Evolutionary conservation across 164 flowering plant species (phyloP).

Genomic region (Akebia trifoliata): DNA sequence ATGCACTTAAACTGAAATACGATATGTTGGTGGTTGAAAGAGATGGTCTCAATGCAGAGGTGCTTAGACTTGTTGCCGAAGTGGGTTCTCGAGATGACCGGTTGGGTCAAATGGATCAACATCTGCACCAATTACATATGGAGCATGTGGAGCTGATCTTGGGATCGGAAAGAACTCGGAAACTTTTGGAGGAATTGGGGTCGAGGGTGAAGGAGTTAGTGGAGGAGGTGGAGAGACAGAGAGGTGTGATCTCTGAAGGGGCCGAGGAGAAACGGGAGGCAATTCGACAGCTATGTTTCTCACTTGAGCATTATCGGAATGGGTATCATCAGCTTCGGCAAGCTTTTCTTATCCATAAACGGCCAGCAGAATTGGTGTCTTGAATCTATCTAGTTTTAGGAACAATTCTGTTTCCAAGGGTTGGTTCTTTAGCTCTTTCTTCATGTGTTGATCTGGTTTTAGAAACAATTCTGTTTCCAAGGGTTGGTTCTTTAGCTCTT

Average conservation of each 20-base stretch:
- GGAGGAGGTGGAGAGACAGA: slow-evolving; percentile 48
- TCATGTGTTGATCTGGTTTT: no score
- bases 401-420: no score
- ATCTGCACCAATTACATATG: slow-evolving; percentile 33
- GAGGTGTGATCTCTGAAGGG: slow-evolving; percentile 34
- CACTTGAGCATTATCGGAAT: slow-evolving; percentile 61
- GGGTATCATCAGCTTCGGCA: slow-evolving; percentile 45
- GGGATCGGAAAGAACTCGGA: slow-evolving; percentile 26
- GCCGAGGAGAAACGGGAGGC: slow-evolving; percentile 84
- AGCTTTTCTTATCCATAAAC: slow-evolving; percentile 38
- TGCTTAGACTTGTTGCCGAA: slow-evolving; percentile 30
- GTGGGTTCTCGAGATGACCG: slow-evolving; percentile 29
- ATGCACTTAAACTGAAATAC: slow-evolving; percentile 27
- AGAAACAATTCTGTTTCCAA: no score
- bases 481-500: no score
- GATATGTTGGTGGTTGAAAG: slow-evolving; percentile 39
- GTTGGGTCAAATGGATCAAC: slow-evolving; percentile 38
- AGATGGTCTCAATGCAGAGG: slow-evolving; percentile 36
- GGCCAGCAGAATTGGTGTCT: slow-evolving; percentile 29
- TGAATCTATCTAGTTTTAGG: no score
- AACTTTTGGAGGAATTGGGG: slow-evolving; percentile 24
- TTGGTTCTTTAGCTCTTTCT: no score
- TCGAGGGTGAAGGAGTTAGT: slow-evolving; percentile 30
- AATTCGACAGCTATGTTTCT: slow-evolving; percentile 75
- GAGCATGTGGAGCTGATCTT: slow-evolving; percentile 42